Evolutionary conservation across 164 flowering plant genomes (phyloP).

Genomic region (Paratinospora sagittata): DNA sequence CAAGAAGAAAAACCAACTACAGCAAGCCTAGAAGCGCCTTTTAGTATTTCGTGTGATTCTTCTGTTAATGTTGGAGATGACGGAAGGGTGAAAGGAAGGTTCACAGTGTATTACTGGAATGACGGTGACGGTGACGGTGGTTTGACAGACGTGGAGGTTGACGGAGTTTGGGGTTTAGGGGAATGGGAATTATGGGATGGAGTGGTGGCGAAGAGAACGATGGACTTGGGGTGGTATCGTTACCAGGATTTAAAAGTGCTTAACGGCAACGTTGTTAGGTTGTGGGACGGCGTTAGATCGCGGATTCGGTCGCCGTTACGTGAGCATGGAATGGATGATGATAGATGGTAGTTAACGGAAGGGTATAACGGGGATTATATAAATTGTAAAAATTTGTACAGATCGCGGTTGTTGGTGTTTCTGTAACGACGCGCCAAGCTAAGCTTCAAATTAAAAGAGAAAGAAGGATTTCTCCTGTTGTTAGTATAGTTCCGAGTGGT

Average conservation of each 20-base stretch:
- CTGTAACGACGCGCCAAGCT: too few species aligned
- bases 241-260: conserved; percentile 48
- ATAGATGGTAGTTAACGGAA: not conserved
- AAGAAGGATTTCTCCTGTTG: too few species aligned
- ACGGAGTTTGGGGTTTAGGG: conserved; percentile 15
- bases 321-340: too few species aligned
- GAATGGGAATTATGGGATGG: conserved; percentile 4
- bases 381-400: not conserved
- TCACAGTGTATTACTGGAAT: conserved; percentile 23
- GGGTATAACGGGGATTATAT: conserved; percentile 4
- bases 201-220: conserved; percentile 24
- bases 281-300: conserved; percentile 35
- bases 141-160: conserved; percentile 8
- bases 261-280: conserved; percentile 58
- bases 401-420: too few species aligned
- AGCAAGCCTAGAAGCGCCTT: too few species aligned
- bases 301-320: conserved; percentile 6
- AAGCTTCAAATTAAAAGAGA: too few species aligned
- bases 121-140: not conserved
- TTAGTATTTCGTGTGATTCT: not conserved
- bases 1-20: not conserved
- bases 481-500: too few species aligned
- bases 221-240: conserved; percentile 42
- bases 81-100: conserved; percentile 33
- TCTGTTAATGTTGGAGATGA: conserved; percentile 4